Evolutionary conservation across 345 rosid species (phyloP).

Genomic region (Euphorbia peplus): DNA sequence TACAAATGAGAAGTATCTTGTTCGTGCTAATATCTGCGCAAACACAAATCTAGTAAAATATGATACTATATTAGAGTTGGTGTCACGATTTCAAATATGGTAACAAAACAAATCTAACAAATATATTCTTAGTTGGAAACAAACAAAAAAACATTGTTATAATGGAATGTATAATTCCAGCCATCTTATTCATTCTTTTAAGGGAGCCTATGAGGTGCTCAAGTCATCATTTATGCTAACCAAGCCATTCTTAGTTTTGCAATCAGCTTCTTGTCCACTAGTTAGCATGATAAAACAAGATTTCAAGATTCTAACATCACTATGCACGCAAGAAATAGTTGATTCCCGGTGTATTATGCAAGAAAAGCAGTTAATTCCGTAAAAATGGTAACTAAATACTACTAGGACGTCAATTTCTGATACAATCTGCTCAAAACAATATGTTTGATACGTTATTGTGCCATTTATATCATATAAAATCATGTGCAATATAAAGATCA

Average conservation of each 20-base stretch:
- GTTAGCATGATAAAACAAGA: neutral
- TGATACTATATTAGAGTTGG: slow-evolving; percentile 13
- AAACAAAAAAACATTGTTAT: neutral
- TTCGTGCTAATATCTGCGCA: slow-evolving; percentile 58
- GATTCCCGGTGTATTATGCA: neutral
- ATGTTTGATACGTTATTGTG: too few species aligned
- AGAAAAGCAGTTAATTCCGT: neutral
- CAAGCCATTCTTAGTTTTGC: neutral
- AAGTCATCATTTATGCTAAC: neutral
- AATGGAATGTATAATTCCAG: neutral
- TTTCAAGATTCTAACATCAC: neutral
- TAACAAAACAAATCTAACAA: neutral
- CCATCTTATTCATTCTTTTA: neutral
- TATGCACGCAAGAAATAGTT: neutral
- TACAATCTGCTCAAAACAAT: too few species aligned
- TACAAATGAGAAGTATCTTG: slow-evolving; percentile 47
- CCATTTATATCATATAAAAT: too few species aligned
- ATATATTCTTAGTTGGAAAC: neutral
- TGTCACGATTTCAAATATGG: neutral
- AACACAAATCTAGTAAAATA: slow-evolving; percentile 34
- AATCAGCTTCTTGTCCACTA: too few species aligned
- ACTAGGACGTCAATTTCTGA: too few species aligned
- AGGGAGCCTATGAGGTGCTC: neutral
- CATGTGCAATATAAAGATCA: too few species aligned
- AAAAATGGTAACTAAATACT: too few species aligned